Evolutionary conservation across 2,329 filamentous ascomycete genomes (phyloP).

Genomic region (Paecilomyces sp.): DNA sequence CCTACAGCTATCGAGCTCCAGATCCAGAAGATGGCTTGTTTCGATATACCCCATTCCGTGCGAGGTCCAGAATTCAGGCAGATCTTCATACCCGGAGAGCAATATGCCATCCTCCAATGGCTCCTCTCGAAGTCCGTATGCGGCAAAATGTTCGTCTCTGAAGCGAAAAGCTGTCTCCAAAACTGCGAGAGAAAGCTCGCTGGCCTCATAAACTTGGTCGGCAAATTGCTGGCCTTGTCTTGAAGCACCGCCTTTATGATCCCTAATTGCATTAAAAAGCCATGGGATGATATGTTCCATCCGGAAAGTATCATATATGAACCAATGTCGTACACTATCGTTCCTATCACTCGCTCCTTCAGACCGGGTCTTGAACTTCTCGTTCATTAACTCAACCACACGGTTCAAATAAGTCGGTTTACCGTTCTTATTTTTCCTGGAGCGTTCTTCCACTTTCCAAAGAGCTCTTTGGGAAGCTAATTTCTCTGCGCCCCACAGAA

Average conservation of each 20-base stretch:
- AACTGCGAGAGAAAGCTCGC: constrained; percentile 62
- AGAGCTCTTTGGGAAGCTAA: constrained; percentile 70
- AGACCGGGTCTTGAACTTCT: constrained; percentile 65
- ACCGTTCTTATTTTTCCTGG: constrained; percentile 51
- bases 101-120: constrained; percentile 60
- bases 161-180: constrained; percentile 62
- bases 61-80: constrained; percentile 84
- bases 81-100: constrained; percentile 55
- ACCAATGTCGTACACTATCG: constrained; percentile 79
- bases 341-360: constrained; percentile 61
- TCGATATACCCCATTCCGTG: constrained; percentile 34
- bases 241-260: constrained; percentile 57
- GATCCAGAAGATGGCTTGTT: constrained; percentile 31
- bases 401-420: constrained; percentile 66
- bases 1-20: constrained; percentile 33
- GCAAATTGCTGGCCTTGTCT: constrained; percentile 42
- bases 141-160: constrained; percentile 58
- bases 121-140: constrained; percentile 68
- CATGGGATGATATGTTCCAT: constrained; percentile 72
- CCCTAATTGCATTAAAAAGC: constrained; percentile 69
- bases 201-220: constrained; percentile 57
- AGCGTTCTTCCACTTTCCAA: constrained; percentile 73
- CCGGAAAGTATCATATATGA: constrained; percentile 65
- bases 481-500: constrained; percentile 88
- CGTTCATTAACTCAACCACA: constrained; percentile 68